These are phyloP conservation scores for Venturiaceae sp. DNA, from an alignment of 2,329 filamentous ascomycete genomes.

Conservation along the genomic window DNA sequence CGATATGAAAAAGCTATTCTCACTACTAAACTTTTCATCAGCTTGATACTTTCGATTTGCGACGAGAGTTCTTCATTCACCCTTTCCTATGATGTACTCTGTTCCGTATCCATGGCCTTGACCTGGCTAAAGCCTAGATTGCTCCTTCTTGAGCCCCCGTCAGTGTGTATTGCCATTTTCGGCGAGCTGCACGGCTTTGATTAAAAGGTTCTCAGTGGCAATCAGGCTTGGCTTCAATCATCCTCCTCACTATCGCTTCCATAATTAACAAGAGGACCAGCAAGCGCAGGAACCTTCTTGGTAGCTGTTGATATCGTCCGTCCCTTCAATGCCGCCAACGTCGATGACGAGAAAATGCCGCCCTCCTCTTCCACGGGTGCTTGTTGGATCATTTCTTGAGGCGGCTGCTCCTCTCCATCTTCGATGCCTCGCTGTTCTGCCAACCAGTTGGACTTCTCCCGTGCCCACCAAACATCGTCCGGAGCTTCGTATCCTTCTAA, in stretches of 20 bases:
- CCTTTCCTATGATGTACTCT: too few species aligned
- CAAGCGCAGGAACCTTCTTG: conserved; percentile 40
- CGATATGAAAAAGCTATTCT: too few species aligned
- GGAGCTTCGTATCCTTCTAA: conserved; percentile 87
- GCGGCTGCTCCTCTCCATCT: conserved; percentile 22
- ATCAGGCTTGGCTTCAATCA: conserved; percentile 13
- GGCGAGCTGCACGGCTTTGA: neutral
- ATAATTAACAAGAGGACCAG: conserved; percentile 74
- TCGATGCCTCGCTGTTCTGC: conserved; percentile 45
- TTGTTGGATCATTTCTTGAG: conserved; percentile 42
- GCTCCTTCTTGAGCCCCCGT: too few species aligned
- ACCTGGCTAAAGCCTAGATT: too few species aligned
- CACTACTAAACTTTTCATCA: too few species aligned
- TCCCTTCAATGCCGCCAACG: conserved; percentile 64
- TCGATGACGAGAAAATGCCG: conserved; percentile 74
- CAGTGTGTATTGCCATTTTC: too few species aligned
- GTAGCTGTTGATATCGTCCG: conserved; percentile 40
- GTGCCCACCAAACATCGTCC: conserved; percentile 85
- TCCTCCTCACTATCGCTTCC: conserved; percentile 80
- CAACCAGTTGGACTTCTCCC: conserved; percentile 59
- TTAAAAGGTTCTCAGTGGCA: neutral
- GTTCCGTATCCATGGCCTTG: too few species aligned
- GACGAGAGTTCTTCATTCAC: too few species aligned
- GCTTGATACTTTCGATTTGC: too few species aligned
- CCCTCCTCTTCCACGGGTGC: conserved; percentile 32